Evolutionary conservation across 1,139 yeast species (phyloP), one percentile per base, ranked within the genome.

Genomic region (Neolecta irregularis): DNA sequence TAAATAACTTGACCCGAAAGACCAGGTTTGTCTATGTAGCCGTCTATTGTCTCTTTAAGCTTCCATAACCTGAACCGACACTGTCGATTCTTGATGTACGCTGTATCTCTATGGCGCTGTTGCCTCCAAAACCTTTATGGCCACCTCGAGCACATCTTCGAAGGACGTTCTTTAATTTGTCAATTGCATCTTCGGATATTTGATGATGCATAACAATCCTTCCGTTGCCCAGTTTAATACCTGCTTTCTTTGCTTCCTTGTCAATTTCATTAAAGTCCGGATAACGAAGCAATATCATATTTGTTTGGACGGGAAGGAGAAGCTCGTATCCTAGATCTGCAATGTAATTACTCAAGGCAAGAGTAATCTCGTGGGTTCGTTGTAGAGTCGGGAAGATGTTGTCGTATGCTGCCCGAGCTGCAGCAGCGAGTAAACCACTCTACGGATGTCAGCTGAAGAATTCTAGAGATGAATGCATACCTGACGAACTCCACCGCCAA

Each of bases 401-500:
- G 42, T 79, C 76, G 40, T 85, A 64, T 20, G 93, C 93, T 35
- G 67, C 66, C 21, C 65, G 57, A 9, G 93, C 95, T 78, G 88
- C 85, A 31, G 72, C 64, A 6, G 92, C 66, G 55, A 85, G 64
- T 57, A 80, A 61, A 42, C 96, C 96, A 22, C n/a, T n/a, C n/a
- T n/a, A n/a, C n/a, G n/a, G n/a, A n/a, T n/a, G n/a, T n/a, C n/a
- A n/a, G n/a, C n/a, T n/a, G n/a, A n/a, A n/a, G n/a, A n/a, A n/a
- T n/a, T n/a, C n/a, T n/a, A n/a, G n/a, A n/a, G n/a, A n/a, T n/a
- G n/a, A n/a, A n/a, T n/a, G n/a, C n/a, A n/a, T n/a, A 79, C 66
- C 57, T 85, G 96, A 55, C 96, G 69, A 44, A 85, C 71, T 44
- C 95, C 95, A 48, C 96, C 96, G 50, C 96, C 96, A 50, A 73